Conservation (phyloP, 345 rosid species). For the Citrus reticulata region DNA sequence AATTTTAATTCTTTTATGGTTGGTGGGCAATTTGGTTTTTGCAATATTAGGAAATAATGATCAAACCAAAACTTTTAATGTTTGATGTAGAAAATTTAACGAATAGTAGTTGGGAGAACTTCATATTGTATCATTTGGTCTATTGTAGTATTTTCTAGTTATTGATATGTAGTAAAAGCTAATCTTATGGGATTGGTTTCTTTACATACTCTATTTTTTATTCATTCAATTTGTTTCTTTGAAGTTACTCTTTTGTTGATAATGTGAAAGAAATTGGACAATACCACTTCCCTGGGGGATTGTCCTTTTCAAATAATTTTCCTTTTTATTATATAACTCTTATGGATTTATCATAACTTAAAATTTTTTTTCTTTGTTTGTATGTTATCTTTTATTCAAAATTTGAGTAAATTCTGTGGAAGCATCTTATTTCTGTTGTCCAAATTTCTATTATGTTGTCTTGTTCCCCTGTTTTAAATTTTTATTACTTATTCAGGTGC, state of each 20-base stretch:
- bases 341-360: not conserved
- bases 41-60: not conserved
- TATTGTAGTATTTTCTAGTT: not conserved
- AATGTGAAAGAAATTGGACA: not conserved
- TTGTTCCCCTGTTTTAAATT: not conserved
- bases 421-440: not conserved
- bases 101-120: not conserved
- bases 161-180: too few relatives aligned
- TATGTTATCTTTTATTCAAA: not conserved
- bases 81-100: not conserved
- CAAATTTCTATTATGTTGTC: not conserved
- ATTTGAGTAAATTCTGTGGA: not conserved
- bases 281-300: not conserved
- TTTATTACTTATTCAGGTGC: conserved; percentile 41
- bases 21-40: not conserved
- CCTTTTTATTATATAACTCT: conserved; percentile 1
- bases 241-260: not conserved
- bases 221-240: not conserved
- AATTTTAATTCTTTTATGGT: not conserved
- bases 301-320: not conserved
- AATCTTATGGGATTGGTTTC: not conserved
- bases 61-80: not conserved
- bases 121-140: not conserved
- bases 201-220: not conserved
- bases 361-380: not conserved